phyloP scores from a whole-genome alignment of 495 filamentous ascomycete species.

The Aspergillus biplanus region DNA sequence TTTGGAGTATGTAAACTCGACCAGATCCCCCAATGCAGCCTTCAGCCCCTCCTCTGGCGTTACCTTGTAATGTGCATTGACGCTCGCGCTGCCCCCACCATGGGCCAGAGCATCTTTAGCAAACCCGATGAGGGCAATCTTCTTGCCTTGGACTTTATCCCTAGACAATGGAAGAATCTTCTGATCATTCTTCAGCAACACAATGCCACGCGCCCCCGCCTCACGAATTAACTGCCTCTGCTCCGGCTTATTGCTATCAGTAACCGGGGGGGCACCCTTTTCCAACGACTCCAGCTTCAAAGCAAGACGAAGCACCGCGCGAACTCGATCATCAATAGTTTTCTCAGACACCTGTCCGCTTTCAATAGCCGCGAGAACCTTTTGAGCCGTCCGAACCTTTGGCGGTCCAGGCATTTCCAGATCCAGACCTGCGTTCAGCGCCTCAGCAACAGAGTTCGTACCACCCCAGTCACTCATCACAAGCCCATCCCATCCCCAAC shows the following conservation, averaged over 20 bases:
- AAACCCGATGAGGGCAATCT: not conserved
- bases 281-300: not conserved
- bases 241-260: not conserved
- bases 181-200: not conserved
- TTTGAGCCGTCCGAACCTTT: conserved; percentile 28
- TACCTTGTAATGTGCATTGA: not conserved
- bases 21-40: conserved; percentile 7
- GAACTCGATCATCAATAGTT: conserved; percentile 11
- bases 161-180: not conserved
- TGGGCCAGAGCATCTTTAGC: not conserved
- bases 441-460: conserved; percentile 28
- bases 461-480: conserved; percentile 71
- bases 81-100: not conserved
- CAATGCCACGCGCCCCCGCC: not conserved
- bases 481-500: conserved; percentile 67
- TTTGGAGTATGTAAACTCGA: not conserved
- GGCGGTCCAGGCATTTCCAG: conserved; percentile 69
- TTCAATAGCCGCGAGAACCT: conserved; percentile 8
- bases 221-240: not conserved
- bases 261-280: not conserved
- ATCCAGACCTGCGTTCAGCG: conserved; percentile 63
- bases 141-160: not conserved
- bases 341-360: conserved; percentile 5
- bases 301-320: conserved; percentile 4
- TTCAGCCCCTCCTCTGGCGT: not conserved